Evolutionary conservation across 495 filamentous ascomycete genomes (phyloP).

Genomic region (Penicillium daleae): DNA sequence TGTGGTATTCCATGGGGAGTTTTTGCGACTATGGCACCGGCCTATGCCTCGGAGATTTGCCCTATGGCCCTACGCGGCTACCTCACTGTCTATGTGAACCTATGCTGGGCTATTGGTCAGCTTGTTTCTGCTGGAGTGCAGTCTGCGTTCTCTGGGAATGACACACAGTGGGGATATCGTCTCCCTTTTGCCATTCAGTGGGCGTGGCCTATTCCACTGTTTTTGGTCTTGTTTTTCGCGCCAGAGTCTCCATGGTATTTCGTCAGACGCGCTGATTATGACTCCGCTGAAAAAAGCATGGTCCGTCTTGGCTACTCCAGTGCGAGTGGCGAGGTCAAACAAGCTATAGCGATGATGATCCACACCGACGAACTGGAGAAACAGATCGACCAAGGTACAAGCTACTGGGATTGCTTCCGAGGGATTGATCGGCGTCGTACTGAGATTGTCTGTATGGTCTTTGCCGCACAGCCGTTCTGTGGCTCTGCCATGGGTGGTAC

Average conservation of each 20-base stretch:
- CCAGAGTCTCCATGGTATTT: constrained; percentile 56
- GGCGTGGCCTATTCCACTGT: constrained; percentile 34
- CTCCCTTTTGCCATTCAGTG: neutral
- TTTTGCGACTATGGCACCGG: constrained; percentile 12
- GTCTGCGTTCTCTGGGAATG: constrained; percentile 3
- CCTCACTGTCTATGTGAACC: constrained; percentile 68
- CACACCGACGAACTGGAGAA: constrained; percentile 45
- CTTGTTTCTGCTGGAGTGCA: constrained; percentile 11
- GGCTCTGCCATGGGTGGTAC: constrained; percentile 36
- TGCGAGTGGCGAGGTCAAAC: neutral
- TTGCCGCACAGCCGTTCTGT: constrained; percentile 34
- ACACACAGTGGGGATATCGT: constrained; percentile 7
- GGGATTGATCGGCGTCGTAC: constrained; percentile 45
- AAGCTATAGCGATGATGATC: constrained; percentile 44
- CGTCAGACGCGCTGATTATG: constrained; percentile 31
- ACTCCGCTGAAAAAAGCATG: neutral
- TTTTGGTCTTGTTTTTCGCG: constrained; percentile 42
- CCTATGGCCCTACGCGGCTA: constrained; percentile 63
- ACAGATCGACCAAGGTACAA: constrained; percentile 33
- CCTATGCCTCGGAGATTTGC: constrained; percentile 67
- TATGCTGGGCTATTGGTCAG: constrained; percentile 55
- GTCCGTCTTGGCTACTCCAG: neutral
- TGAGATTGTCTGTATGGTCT: constrained; percentile 38
- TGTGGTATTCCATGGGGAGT: constrained; percentile 10
- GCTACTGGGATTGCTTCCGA: constrained; percentile 45